These are phyloP conservation scores for Fusarium sp. DNA, from an alignment of 2,329 filamentous ascomycete species.

Conservation along the genomic window DNA sequence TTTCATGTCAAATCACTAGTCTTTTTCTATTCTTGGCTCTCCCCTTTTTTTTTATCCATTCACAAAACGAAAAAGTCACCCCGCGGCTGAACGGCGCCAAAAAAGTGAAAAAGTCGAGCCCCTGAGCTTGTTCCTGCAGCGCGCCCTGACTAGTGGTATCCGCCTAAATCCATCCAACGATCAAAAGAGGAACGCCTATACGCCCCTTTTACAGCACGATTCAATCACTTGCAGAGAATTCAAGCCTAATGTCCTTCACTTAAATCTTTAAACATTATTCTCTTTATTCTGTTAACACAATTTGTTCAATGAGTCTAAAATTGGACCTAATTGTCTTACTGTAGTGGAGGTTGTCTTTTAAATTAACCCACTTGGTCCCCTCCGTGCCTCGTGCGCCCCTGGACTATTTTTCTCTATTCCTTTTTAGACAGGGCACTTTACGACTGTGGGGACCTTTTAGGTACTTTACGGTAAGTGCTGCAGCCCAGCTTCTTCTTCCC, in stretches of 20 bases:
- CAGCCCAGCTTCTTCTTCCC: conserved; percentile 7
- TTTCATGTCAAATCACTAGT: conserved; percentile 3
- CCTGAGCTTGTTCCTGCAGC: conserved; percentile 34
- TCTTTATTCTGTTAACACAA: background rate
- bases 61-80: conserved; percentile 18
- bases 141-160: background rate
- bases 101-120: conserved; percentile 21
- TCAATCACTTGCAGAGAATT: background rate
- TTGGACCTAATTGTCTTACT: conserved; percentile 9
- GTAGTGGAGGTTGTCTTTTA: conserved; percentile 15
- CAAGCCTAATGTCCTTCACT: background rate
- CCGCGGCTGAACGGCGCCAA: conserved; percentile 32
- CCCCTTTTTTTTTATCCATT: conserved; percentile 27
- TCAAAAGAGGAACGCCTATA: conserved; percentile 20
- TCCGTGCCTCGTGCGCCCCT: conserved; percentile 35
- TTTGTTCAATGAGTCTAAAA: conserved; percentile 24
- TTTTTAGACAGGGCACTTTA: background rate
- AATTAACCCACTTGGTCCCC: conserved; percentile 36
- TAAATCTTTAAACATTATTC: background rate
- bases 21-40: conserved; percentile 13
- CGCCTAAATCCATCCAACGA: background rate
- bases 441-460: conserved; percentile 21
- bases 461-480: conserved; percentile 35
- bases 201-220: conserved; percentile 10
- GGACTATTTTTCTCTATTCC: background rate